phyloP scores from a whole-genome alignment of 202 grass and related monocot species.

The Miscanthus sacchariflorus region DNA sequence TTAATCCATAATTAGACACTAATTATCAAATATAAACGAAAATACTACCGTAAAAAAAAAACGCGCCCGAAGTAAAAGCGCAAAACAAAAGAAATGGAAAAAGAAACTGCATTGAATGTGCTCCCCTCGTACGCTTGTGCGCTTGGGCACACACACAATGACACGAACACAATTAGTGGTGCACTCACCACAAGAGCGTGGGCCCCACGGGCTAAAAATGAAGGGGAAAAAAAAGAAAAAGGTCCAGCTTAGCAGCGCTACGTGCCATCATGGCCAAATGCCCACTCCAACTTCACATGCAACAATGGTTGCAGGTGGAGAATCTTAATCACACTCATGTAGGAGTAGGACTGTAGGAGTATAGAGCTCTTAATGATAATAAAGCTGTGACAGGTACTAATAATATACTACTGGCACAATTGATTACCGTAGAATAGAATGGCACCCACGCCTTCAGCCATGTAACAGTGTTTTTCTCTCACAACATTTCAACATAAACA shows the following conservation, averaged over 20 bases:
- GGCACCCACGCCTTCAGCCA: too few relatives aligned
- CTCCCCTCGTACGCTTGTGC: neutral
- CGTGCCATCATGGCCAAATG: neutral
- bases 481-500: too few relatives aligned
- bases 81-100: neutral
- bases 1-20: too few relatives aligned
- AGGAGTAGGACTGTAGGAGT: too few relatives aligned
- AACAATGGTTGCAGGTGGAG: conserved; percentile 19
- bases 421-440: neutral
- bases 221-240: too few relatives aligned
- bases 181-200: conserved; percentile 17
- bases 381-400: conserved; percentile 26
- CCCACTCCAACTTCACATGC: conserved; percentile 44
- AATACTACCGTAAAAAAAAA: too few relatives aligned
- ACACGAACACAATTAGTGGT: conserved; percentile 15
- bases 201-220: neutral
- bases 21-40: too few relatives aligned
- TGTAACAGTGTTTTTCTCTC: too few relatives aligned
- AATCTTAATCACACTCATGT: conserved; percentile 35
- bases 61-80: conserved; percentile 16
- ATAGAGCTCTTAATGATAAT: neutral
- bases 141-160: neutral
- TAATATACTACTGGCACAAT: neutral
- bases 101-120: conserved; percentile 41
- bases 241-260: too few relatives aligned